Evolutionary conservation across 202 grass and related monocot genomes (phyloP).

Genomic region (Setaria italica): DNA sequence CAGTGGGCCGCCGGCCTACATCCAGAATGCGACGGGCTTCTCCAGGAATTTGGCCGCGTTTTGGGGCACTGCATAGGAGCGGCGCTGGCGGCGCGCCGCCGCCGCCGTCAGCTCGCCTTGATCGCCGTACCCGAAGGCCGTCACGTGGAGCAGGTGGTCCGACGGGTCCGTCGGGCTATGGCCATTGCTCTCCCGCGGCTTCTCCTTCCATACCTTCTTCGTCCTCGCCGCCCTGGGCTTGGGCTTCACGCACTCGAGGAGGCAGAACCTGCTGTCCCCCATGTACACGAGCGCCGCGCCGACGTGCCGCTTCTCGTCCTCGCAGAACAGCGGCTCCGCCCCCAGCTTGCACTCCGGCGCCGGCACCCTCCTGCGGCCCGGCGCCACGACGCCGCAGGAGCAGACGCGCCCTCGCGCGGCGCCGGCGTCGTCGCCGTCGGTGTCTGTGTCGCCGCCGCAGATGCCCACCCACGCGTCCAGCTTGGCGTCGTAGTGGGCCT

Average conservation of each 20-base stretch:
- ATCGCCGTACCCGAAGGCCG: constrained; percentile 17
- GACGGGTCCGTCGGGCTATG: background rate
- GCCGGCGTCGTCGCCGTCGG: background rate
- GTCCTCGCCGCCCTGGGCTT: background rate
- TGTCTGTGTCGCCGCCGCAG: background rate
- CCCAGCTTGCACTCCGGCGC: background rate
- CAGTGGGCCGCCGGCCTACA: background rate
- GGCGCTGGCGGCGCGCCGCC: background rate
- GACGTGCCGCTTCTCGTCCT: background rate
- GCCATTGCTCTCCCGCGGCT: background rate
- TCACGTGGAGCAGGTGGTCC: background rate
- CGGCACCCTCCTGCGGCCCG: background rate
- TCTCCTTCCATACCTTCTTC: background rate
- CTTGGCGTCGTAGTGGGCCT: constrained; percentile 1
- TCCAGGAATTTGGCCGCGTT: background rate
- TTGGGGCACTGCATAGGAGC: background rate
- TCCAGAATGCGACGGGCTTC: constrained; percentile 6
- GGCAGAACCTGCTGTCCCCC: constrained; percentile 5
- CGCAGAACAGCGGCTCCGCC: background rate
- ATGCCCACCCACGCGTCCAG: constrained; percentile 16
- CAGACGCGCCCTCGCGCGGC: background rate
- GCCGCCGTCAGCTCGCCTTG: constrained; percentile 5
- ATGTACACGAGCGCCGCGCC: constrained; percentile 8
- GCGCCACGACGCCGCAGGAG: background rate
- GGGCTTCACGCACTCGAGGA: constrained; percentile 5